Base-by-base conservation (phyloP, 23 red algal species). In the Pyropia yezoensis region DNA sequence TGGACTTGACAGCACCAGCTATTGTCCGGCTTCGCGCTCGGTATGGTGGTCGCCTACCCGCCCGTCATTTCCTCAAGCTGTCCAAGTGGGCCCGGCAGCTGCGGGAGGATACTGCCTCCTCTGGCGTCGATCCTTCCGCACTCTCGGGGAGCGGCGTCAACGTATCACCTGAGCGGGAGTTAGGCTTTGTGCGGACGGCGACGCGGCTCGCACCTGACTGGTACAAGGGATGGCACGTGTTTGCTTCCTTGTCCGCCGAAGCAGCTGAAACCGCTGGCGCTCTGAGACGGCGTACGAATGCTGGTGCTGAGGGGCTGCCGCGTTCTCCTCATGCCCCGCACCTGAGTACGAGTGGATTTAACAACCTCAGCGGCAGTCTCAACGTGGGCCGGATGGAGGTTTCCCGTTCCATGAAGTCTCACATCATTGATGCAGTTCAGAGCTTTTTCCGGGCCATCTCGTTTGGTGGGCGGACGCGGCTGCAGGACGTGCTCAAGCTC, bases 361-460 rank as follows among this genome's bases (percentile, higher is more conserved):
- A 47, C 39, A 47, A 47, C 39, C 39, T 47, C 39, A 47, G 11
- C 39, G 39, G 39, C 39, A 13, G 39, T 47, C 9, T 47, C 39
- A 47, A 47, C 39, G 39, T 47, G 11, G 39, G 39, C 12, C 39
- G 39, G 39, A 3, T 47, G 39, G 39, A 47, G 11, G 39, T 47
- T 12, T 47, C 39, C 4, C 39, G 39, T 12, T 3, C 12, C 9
- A 26, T 66, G 63, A 66, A 66, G 63, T 49, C 32, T 5, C 63
- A 66, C 26, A 2, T 66, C 18, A 51, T 66, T 45, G 47, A 19
- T 19, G 94, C 94, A 2, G 65, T 91, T 6, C 50, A 91, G 27
- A 86, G 86, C 21, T 98, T 87, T 51, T 98, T 98, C 66, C 83
- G 74, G 53, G 64, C 94, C 7, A 88, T 98, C 23, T 54, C 78